Conservation (phyloP, 2,329 filamentous ascomycete species). For the Arthroderma sp. region DNA sequence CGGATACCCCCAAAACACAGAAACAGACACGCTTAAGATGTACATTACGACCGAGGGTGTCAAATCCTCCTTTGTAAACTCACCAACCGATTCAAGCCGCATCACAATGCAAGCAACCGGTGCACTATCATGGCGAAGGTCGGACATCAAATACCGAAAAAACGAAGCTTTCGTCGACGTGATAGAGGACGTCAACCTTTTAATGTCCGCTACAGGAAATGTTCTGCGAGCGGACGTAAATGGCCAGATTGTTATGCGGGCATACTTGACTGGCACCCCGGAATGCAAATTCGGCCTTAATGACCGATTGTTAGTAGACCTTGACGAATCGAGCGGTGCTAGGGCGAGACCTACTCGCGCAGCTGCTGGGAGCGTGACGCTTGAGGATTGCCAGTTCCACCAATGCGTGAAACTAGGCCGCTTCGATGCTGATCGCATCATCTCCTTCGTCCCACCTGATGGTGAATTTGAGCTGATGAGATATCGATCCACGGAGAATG, state of each 20-base stretch:
- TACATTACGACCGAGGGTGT: slow-evolving; percentile 99
- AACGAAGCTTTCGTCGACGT: slow-evolving; percentile 99
- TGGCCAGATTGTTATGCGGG: slow-evolving; percentile 96
- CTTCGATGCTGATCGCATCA: slow-evolving; percentile 92
- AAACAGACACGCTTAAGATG: slow-evolving; percentile 98
- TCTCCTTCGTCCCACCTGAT: slow-evolving; percentile 91
- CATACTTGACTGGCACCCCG: slow-evolving; percentile 88
- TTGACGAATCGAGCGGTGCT: slow-evolving; percentile 45
- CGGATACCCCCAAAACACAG: slow-evolving; percentile 6
- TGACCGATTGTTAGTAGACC: slow-evolving; percentile 82
- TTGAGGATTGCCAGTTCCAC: slow-evolving; percentile 98
- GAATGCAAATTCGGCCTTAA: slow-evolving; percentile 99
- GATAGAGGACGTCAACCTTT: slow-evolving; percentile 95
- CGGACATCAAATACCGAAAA: slow-evolving; percentile 97
- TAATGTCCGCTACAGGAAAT: slow-evolving; percentile 96
- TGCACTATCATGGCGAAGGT: slow-evolving; percentile 88
- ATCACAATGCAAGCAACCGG: slow-evolving; percentile 99
- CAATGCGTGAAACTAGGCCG: slow-evolving; percentile 96
- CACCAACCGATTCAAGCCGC: slow-evolving; percentile 74
- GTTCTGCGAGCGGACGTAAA: slow-evolving; percentile 92
- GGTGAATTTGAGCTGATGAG: slow-evolving; percentile 98
- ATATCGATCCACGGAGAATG: slow-evolving; percentile 94
- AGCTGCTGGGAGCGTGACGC: slow-evolving; percentile 83
- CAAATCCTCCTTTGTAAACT: slow-evolving; percentile 62
- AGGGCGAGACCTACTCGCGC: slow-evolving; percentile 65